Conservation (phyloP, 2,329 filamentous ascomycete species). For the Nigrospora osmanthi region DNA sequence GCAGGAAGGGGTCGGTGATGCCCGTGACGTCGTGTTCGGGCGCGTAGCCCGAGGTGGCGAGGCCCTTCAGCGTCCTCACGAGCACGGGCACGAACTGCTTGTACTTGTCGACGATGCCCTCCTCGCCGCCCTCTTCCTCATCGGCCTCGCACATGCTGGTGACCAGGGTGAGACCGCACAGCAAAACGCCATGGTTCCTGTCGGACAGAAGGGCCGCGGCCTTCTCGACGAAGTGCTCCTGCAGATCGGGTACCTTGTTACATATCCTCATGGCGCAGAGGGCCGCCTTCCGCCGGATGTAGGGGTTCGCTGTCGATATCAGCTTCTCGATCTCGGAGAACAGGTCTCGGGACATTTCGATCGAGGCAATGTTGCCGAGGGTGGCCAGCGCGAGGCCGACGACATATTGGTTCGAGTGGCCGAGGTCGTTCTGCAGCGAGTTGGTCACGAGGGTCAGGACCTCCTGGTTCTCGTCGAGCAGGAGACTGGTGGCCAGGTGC, state of each 20-base stretch:
- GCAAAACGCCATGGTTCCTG: slow-evolving; percentile 88
- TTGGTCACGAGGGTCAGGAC: slow-evolving; percentile 96
- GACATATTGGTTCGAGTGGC: slow-evolving; percentile 97
- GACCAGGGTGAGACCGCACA: slow-evolving; percentile 87
- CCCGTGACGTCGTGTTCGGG: slow-evolving; percentile 98
- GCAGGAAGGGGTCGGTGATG: slow-evolving; percentile 94
- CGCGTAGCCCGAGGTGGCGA: slow-evolving; percentile 92
- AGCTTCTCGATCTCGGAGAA: slow-evolving; percentile 94
- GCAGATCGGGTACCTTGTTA: slow-evolving; percentile 91
- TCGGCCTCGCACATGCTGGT: slow-evolving; percentile 92
- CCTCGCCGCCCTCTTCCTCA: slow-evolving; percentile 84
- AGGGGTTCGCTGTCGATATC: slow-evolving; percentile 91
- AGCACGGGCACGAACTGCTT: slow-evolving; percentile 75
- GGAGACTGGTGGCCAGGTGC: slow-evolving; percentile 89
- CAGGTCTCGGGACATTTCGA: slow-evolving; percentile 96
- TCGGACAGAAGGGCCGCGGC: slow-evolving; percentile 82
- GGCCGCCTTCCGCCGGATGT: slow-evolving; percentile 92
- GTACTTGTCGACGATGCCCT: slow-evolving; percentile 86
- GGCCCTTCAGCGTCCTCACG: slow-evolving; percentile 82
- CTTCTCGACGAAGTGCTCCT: slow-evolving; percentile 96
- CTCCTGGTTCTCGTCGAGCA: slow-evolving; percentile 97
- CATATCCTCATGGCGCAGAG: slow-evolving; percentile 99
- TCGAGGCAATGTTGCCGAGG: slow-evolving; percentile 91
- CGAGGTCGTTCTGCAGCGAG: slow-evolving; percentile 93
- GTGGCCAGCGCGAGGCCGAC: slow-evolving; percentile 95